These are phyloP conservation scores for Eucalyptus marginata DNA, from an alignment of 345 rosid species.

Conservation along the genomic window DNA sequence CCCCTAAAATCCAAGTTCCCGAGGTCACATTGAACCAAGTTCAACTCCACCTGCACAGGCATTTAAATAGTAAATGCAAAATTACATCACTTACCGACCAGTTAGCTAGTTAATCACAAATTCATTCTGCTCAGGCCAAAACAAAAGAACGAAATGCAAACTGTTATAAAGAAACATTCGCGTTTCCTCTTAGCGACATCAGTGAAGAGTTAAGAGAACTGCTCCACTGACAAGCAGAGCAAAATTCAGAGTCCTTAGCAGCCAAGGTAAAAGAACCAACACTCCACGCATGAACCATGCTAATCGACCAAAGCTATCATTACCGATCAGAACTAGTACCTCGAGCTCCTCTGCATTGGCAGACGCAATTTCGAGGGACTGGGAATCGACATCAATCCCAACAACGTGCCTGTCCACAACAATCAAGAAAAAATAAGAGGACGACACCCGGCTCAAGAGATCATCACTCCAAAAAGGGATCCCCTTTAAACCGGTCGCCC, in stretches of 20 bases:
- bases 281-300: neutral
- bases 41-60: constrained; percentile 60
- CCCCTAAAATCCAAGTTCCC: constrained; percentile 60
- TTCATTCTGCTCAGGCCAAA: neutral
- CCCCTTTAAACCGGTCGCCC: neutral
- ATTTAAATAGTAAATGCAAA: neutral
- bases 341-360: constrained; percentile 75
- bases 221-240: neutral
- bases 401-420: constrained; percentile 46
- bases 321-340: constrained; percentile 18
- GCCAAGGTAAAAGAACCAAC: neutral
- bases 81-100: neutral
- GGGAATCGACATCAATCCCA: constrained; percentile 68
- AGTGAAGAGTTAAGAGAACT: neutral
- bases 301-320: neutral
- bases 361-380: constrained; percentile 69
- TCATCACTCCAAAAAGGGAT: neutral
- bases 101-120: neutral
- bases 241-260: neutral
- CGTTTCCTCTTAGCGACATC: neutral
- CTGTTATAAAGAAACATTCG: neutral
- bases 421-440: neutral
- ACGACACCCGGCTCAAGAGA: neutral
- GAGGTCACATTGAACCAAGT: constrained; percentile 66
- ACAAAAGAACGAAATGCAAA: neutral